These are phyloP conservation scores for Diospyros lotus DNA, from an alignment of 148 eudicot species.

Conservation along the genomic window DNA sequence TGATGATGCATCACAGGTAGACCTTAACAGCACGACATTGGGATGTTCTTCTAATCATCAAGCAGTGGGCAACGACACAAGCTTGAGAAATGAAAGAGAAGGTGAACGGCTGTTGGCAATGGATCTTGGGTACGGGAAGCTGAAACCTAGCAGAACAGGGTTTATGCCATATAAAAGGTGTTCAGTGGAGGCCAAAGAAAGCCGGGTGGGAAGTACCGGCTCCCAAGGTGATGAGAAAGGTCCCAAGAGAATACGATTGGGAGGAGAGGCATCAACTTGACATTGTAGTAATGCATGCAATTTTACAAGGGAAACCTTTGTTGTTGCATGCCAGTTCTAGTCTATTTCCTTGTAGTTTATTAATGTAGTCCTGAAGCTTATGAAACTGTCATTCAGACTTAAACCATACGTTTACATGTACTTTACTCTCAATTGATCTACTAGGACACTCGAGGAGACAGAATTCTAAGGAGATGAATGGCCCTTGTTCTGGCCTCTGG, in stretches of 20 bases:
- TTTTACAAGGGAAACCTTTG: slow-evolving; percentile 15
- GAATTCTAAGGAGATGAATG: no score
- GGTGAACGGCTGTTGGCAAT: slow-evolving; percentile 27
- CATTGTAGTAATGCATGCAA: slow-evolving; percentile 19
- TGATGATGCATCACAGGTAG: slow-evolving; percentile 31
- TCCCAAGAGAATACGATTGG: slow-evolving; percentile 76
- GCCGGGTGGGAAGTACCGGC: slow-evolving; percentile 29
- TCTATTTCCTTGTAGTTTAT: slow-evolving; percentile 10
- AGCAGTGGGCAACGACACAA: slow-evolving; percentile 21
- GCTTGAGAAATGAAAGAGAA: slow-evolving; percentile 20
- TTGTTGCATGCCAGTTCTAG: slow-evolving; percentile 24
- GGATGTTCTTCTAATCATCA: slow-evolving; percentile 31
- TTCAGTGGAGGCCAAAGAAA: slow-evolving; percentile 71
- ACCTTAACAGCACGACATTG: slow-evolving; percentile 49
- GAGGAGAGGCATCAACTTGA: slow-evolving; percentile 60
- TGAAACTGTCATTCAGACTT: slow-evolving; percentile 18
- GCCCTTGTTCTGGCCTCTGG: no score
- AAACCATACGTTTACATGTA: slow-evolving; percentile 8
- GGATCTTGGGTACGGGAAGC: slow-evolving; percentile 48
- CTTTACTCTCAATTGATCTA: neutral
- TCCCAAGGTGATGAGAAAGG: slow-evolving; percentile 62
- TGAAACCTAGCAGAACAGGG: slow-evolving; percentile 59
- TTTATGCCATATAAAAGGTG: slow-evolving; percentile 97
- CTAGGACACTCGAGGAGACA: no score
- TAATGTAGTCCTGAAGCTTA: slow-evolving; percentile 3